Evolutionary conservation across 1,284 basidiomycete genomes (phyloP).

Genomic region (Cryptococcus jaspeensis): DNA sequence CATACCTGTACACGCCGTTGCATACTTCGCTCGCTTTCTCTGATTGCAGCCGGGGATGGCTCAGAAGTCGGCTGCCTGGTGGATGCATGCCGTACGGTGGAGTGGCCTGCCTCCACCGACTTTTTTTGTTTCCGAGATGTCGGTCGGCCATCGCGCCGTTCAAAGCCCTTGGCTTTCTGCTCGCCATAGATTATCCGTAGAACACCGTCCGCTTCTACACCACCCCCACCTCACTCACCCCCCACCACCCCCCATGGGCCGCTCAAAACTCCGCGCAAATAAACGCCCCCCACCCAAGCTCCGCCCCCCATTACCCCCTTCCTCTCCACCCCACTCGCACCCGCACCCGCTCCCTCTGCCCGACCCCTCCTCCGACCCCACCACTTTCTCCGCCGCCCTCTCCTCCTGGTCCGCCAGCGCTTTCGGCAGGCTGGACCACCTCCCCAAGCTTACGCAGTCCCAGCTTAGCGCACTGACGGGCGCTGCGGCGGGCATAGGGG

Average conservation of each 20-base stretch:
- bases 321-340: constrained; percentile 1
- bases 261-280: constrained; percentile 45
- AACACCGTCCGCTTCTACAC: not conserved
- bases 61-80: too few species aligned
- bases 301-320: constrained; percentile 16
- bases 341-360: constrained; percentile 2
- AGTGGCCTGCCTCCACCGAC: too few species aligned
- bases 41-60: too few species aligned
- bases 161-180: not conserved
- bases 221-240: not conserved
- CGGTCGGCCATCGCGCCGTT: not conserved
- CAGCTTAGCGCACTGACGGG: constrained; percentile 43
- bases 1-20: not conserved
- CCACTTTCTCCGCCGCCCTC: constrained; percentile 26
- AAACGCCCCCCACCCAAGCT: constrained; percentile 39
- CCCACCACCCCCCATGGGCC: constrained; percentile 32
- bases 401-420: constrained; percentile 43
- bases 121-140: not conserved
- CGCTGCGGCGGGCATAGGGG: constrained; percentile 41
- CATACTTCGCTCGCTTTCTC: not conserved
- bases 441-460: constrained; percentile 41
- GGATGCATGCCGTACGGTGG: too few species aligned
- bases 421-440: constrained; percentile 32
- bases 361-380: not conserved
- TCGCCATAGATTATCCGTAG: not conserved